phyloP scores from a whole-genome alignment of 2,329 filamentous ascomycete species.

The Pyrenophora tritici-repentis region DNA sequence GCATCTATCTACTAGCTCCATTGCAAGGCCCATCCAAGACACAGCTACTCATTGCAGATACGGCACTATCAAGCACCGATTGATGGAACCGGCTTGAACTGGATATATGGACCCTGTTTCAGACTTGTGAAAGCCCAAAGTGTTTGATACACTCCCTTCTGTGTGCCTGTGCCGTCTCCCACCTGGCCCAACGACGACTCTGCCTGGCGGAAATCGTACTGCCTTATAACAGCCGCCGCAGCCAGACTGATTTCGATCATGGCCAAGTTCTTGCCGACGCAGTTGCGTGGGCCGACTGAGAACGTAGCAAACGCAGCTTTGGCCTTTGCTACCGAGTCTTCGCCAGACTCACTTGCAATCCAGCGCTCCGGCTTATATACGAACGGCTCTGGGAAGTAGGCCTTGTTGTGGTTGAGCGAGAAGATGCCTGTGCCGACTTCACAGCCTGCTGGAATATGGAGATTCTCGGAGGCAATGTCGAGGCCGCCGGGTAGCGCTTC shows the following conservation, averaged over 20 bases:
- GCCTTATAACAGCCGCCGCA: too few relatives aligned
- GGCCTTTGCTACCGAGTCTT: conserved; percentile 14
- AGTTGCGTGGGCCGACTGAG: conserved; percentile 28
- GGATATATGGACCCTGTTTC: too few relatives aligned
- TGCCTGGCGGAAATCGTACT: too few relatives aligned
- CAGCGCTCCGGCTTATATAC: conserved; percentile 25
- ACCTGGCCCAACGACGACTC: too few relatives aligned
- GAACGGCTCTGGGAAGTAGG: conserved; percentile 20
- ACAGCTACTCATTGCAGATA: too few relatives aligned
- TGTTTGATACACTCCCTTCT: too few relatives aligned
- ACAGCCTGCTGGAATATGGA: conserved; percentile 19
- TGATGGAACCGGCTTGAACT: too few relatives aligned
- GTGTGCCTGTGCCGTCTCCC: too few relatives aligned
- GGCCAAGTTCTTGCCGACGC: conserved; percentile 31
- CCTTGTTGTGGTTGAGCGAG: conserved; percentile 22
- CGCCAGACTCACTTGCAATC: conserved; percentile 16
- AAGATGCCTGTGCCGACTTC: conserved; percentile 23
- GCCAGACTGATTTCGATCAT: conserved; percentile 5
- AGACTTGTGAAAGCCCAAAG: too few relatives aligned
- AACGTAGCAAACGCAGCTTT: conserved; percentile 24
- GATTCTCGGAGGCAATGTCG: conserved; percentile 11
- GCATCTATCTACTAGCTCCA: too few relatives aligned
- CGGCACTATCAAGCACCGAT: too few relatives aligned
- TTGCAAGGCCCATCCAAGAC: too few relatives aligned
- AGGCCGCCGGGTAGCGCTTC: conserved; percentile 24